Evolutionary conservation across 2,329 filamentous ascomycete species (phyloP).

Genomic region (Phialemonium atrogriseum): DNA sequence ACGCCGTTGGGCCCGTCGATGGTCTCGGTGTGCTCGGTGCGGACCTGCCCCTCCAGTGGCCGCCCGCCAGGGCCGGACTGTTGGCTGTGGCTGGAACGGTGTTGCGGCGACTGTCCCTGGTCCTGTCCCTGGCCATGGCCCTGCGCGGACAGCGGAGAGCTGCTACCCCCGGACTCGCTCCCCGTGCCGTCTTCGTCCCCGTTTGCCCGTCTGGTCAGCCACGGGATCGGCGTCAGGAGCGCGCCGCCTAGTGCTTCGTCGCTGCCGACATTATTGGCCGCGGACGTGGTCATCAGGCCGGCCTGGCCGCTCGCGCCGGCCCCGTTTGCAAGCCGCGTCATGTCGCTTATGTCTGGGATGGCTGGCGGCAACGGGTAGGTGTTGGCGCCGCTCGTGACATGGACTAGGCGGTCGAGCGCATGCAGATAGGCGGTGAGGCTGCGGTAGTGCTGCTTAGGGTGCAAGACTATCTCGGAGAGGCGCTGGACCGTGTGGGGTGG

Average conservation of each 20-base stretch:
- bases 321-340: slow-evolving; percentile 53
- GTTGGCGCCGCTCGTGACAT: slow-evolving; percentile 74
- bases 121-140: slow-evolving; percentile 7
- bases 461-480: slow-evolving; percentile 75
- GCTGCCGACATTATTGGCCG: slow-evolving; percentile 52
- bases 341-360: slow-evolving; percentile 47
- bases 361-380: slow-evolving; percentile 75
- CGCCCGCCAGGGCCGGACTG: slow-evolving; percentile 20
- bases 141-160: slow-evolving; percentile 11
- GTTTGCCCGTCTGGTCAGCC: slow-evolving; percentile 49
- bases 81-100: slow-evolving; percentile 12
- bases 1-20: slow-evolving; percentile 74
- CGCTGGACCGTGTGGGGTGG: slow-evolving; percentile 93
- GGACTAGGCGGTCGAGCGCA: slow-evolving; percentile 82
- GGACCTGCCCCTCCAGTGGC: slow-evolving; percentile 51
- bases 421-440: slow-evolving; percentile 79
- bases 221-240: slow-evolving; percentile 86
- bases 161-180: slow-evolving; percentile 11
- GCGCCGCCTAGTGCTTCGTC: slow-evolving; percentile 89
- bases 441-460: slow-evolving; percentile 70
- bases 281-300: slow-evolving; percentile 22
- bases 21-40: slow-evolving; percentile 69
- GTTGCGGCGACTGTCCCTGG: slow-evolving; percentile 2
- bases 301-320: slow-evolving; percentile 30
- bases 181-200: slow-evolving; percentile 10